A percentile compares a stretch with the other conserved stretches of the same genome.
These are phyloP conservation scores for Trypanosoma vivax DNA, from an alignment of 208 protist genomes.

Conservation along the genomic window DNA sequence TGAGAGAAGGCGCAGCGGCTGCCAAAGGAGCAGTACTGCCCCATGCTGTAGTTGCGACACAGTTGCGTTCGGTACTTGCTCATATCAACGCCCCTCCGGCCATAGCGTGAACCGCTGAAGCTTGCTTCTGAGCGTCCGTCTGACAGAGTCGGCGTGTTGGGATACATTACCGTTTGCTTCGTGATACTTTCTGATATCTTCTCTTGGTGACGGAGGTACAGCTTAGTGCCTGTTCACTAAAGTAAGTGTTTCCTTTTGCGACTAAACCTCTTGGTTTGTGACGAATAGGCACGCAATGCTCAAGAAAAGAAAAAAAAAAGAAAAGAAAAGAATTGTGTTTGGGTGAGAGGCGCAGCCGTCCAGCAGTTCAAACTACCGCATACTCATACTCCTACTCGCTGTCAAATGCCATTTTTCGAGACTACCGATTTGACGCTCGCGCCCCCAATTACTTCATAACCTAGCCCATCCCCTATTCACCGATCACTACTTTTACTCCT, in stretches of 20 bases:
- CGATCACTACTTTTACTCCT: too few species aligned
- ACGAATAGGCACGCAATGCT: background rate
- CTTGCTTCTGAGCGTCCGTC: constrained; percentile 21
- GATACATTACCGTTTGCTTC: constrained; percentile 17
- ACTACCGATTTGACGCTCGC: too few species aligned
- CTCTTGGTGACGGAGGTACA: background rate
- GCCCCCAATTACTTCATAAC: too few species aligned
- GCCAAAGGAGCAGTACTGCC: constrained; percentile 68
- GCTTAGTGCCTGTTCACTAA: constrained; percentile 1
- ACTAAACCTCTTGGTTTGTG: background rate
- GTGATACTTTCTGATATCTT: background rate
- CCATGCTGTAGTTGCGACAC: constrained; percentile 78
- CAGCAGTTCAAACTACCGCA: too few species aligned
- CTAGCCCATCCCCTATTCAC: too few species aligned
- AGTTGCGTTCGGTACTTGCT: constrained; percentile 83
- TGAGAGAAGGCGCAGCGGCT: constrained; percentile 85
- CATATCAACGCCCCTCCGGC: constrained; percentile 59
- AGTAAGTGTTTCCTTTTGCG: constrained; percentile 3
- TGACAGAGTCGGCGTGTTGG: constrained; percentile 15
- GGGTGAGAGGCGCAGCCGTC: background rate
- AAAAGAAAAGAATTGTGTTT: constrained; percentile 6
- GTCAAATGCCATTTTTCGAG: too few species aligned
- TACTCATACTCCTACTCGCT: too few species aligned
- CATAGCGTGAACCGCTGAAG: constrained; percentile 25
- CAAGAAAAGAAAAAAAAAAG: constrained; percentile 11